Evolutionary conservation across 805 yeast genomes (phyloP), one percentile per base, ranked within the genome.

Genomic region (Candida namnaoensis): DNA sequence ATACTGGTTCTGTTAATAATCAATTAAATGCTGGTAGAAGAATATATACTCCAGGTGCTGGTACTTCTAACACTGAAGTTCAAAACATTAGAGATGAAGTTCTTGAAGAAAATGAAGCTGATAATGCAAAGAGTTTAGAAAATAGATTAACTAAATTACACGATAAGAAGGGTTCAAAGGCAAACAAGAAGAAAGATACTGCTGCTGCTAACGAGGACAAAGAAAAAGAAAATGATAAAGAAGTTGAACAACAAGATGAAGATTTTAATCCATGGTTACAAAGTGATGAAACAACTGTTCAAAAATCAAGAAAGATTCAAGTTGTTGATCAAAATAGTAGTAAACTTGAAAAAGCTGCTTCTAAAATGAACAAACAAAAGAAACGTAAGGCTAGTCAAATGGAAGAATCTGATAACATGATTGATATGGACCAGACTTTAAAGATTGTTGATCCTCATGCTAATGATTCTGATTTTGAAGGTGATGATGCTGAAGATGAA

Each of bases 21-120:
- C 52, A 58, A 14, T 58, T 78, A 37, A 88, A 87, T 56, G 71
- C 72, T 46, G 98, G 98, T 35, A 78, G 96, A 65, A 72, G 95
- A 60, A 68, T 78, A 12, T 88, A 86, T 54, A 76, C 90, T 4
- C 93, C 95, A 5, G 65, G 63, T 35, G 58, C 62, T 32, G 45
- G 46, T 6, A 49, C 52, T 11, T 42, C 58, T 1, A 54, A 47
- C 19, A 49, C 52, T 28, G 64, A 61, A 23, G 54, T 69, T 38
- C 52, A 65, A n/a, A 61, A 62, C 19, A 42, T 62, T 8, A 64
- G 69, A 38, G 47, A 62, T 39, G 51, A 57, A 33, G 61, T 69
- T 7, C 36, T 62, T 32, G 62, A 69, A 33, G 85, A 79, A 44
- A 51, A 67, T 38, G 68, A 66, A 25, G 69, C 64, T 36, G 87